phyloP scores from a whole-genome alignment of 1,139 yeast species.

The Tardiomyces digboiensis region DNA sequence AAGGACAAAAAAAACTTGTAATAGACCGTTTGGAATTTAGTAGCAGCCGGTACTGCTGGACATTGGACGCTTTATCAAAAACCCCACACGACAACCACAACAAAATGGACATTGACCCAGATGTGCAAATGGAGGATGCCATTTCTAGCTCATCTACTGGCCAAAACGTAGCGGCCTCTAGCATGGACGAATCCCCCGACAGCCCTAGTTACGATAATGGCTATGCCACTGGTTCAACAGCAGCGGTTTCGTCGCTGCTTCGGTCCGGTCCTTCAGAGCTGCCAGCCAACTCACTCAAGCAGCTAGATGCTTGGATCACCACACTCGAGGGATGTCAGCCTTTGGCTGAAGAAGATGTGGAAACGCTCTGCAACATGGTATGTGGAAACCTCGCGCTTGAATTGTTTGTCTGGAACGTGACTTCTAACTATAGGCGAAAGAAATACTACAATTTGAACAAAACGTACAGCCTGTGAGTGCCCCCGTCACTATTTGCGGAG shows the following conservation, averaged over 20 bases:
- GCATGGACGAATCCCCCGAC: conserved; percentile 7
- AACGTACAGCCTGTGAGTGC: conserved; percentile 93
- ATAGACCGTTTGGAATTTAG: no score
- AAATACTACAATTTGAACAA: conserved; percentile 80
- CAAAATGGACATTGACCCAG: conserved; percentile 29
- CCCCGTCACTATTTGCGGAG: conserved; percentile 98
- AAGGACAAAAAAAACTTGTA: no score
- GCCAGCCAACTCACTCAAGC: conserved; percentile 33
- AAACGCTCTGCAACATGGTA: conserved; percentile 57
- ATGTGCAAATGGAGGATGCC: conserved; percentile 30
- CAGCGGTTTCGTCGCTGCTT: conserved; percentile 1
- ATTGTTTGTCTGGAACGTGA: conserved; percentile 13
- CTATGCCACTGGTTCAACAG: not conserved
- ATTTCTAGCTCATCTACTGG: conserved; percentile 13
- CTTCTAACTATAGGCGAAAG: conserved; percentile 48
- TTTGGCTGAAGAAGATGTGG: conserved; percentile 72
- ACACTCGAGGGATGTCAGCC: conserved; percentile 70
- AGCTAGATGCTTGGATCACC: conserved; percentile 66
- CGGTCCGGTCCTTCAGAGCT: conserved; percentile 1
- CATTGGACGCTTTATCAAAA: no score
- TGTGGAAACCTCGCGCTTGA: not conserved
- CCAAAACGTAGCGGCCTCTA: conserved; percentile 12
- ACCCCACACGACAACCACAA: not conserved
- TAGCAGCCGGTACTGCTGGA: no score
- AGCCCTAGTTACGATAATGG: not conserved